A percentile compares a stretch with the other conserved stretches of the same genome.
These are phyloP conservation scores for Omphalotus guepiniiformis DNA, from an alignment of 768 basidiomycete species.

Conservation along the genomic window DNA sequence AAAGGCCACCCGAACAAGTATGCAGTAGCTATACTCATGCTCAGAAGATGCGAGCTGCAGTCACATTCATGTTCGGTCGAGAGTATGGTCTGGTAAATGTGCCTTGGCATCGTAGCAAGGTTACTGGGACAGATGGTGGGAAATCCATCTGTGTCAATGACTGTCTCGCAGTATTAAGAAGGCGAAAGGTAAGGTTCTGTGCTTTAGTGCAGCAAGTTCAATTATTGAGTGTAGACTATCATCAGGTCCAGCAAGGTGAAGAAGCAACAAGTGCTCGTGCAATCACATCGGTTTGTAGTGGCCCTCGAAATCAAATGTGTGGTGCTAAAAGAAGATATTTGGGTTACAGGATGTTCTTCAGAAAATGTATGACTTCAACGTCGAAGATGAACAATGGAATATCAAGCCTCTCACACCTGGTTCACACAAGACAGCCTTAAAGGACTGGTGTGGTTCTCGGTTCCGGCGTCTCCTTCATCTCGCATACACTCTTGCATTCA, in stretches of 20 bases:
- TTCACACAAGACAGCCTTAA: conserved; percentile 10
- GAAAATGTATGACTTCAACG: conserved; percentile 23
- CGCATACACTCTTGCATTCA: conserved; percentile 29
- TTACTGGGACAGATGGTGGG: conserved; percentile 20
- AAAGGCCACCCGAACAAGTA: not conserved
- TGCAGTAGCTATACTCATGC: conserved; percentile 26
- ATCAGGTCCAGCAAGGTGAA: conserved; percentile 19
- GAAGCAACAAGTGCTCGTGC: conserved; percentile 22
- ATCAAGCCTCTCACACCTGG: conserved; percentile 16
- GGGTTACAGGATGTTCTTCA: conserved; percentile 20
- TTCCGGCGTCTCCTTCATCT: conserved; percentile 23
- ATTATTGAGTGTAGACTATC: not conserved
- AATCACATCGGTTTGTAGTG: conserved; percentile 20
- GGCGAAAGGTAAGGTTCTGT: conserved; percentile 19
- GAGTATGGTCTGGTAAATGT: conserved; percentile 19
- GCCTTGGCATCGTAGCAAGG: conserved; percentile 25
- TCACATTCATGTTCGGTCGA: conserved; percentile 26
- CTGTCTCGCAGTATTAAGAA: conserved; percentile 20
- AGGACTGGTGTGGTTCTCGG: conserved; percentile 26
- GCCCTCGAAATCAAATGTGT: too few species aligned
- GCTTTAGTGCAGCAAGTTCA: not conserved
- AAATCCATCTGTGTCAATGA: conserved; percentile 24
- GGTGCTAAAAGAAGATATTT: too few species aligned
- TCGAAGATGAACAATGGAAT: conserved; percentile 12
- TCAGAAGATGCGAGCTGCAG: conserved; percentile 31